Percentiles rank a stretch among this genome's conserved stretches.
Evolutionary conservation across 1,284 basidiomycete species (phyloP).

Genomic region (Sanghuangporus weigelae): DNA sequence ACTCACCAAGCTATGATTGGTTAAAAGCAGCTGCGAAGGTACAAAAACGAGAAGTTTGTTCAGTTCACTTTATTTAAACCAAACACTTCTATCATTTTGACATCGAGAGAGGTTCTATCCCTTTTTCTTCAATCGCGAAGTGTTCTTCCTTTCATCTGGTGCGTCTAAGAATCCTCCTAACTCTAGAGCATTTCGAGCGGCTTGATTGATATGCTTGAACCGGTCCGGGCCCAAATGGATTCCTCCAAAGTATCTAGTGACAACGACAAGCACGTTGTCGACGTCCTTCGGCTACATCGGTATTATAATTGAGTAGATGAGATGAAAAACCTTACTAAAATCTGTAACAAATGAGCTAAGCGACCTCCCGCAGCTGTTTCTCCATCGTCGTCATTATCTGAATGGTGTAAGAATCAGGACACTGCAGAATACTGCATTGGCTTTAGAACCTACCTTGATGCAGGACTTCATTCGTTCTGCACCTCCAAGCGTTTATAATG

Average conservation of each 20-base stretch:
- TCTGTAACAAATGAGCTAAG: conserved; percentile 82
- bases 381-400: conserved; percentile 92
- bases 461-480: conserved; percentile 57
- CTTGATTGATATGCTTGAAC: conserved; percentile 91
- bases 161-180: conserved; percentile 71
- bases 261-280: conserved; percentile 80
- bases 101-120: not conserved
- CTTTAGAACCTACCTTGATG: conserved; percentile 57
- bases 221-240: conserved; percentile 82
- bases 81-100: not conserved
- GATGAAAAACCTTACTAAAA: conserved; percentile 52
- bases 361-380: conserved; percentile 88
- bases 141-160: conserved; percentile 8
- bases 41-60: not conserved
- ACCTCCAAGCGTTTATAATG: conserved; percentile 85
- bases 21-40: too few species aligned
- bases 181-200: conserved; percentile 81
- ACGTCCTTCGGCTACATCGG: conserved; percentile 45
- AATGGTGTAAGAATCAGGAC: not conserved
- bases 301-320: not conserved
- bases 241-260: conserved; percentile 78
- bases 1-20: too few species aligned
- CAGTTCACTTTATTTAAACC: not conserved
- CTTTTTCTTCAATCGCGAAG: conserved; percentile 13
- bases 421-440: not conserved